Conservation (phyloP, 2,329 filamentous ascomycete genomes). For the Fusarium sp. region DNA sequence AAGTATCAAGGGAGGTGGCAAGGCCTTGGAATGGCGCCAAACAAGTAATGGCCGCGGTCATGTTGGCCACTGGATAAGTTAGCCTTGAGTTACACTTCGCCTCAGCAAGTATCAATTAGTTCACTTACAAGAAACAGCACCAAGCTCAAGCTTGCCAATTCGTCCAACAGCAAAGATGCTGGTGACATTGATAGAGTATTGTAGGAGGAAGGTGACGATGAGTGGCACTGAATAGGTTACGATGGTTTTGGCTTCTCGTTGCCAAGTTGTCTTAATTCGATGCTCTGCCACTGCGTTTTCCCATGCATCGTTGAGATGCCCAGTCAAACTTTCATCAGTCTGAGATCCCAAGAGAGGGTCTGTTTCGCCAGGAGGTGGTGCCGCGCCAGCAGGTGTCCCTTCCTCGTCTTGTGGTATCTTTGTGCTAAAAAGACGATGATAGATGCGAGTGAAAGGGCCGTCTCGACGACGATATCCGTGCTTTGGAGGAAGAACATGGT, state of each 20-base stretch:
- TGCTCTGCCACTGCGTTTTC: conserved; percentile 85
- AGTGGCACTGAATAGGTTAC: conserved; percentile 77
- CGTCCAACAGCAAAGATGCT: conserved; percentile 84
- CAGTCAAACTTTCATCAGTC: conserved; percentile 59
- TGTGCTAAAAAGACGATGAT: conserved; percentile 66
- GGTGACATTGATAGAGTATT: conserved; percentile 87
- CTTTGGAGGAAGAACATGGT: conserved; percentile 74
- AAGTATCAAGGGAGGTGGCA: conserved; percentile 89
- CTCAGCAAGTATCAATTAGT: background rate
- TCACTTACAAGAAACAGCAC: conserved; percentile 58
- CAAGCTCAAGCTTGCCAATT: conserved; percentile 73
- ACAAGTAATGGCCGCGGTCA: conserved; percentile 84
- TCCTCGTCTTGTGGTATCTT: conserved; percentile 57
- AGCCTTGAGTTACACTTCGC: conserved; percentile 8
- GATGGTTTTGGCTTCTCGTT: conserved; percentile 87
- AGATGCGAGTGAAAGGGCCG: conserved; percentile 58
- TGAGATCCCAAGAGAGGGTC: conserved; percentile 56
- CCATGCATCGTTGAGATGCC: conserved; percentile 80
- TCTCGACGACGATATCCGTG: conserved; percentile 54
- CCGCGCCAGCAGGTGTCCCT: conserved; percentile 53
- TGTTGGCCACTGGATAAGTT: conserved; percentile 63
- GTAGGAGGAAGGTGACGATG: conserved; percentile 78
- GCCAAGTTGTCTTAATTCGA: conserved; percentile 90
- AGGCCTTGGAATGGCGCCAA: conserved; percentile 86
- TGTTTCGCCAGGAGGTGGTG: conserved; percentile 57